A percentile compares a stretch with the other conserved stretches of the same genome.
Evolutionary conservation across 2,329 filamentous ascomycete genomes (phyloP).

Genomic region (Neonectria ditissima): DNA sequence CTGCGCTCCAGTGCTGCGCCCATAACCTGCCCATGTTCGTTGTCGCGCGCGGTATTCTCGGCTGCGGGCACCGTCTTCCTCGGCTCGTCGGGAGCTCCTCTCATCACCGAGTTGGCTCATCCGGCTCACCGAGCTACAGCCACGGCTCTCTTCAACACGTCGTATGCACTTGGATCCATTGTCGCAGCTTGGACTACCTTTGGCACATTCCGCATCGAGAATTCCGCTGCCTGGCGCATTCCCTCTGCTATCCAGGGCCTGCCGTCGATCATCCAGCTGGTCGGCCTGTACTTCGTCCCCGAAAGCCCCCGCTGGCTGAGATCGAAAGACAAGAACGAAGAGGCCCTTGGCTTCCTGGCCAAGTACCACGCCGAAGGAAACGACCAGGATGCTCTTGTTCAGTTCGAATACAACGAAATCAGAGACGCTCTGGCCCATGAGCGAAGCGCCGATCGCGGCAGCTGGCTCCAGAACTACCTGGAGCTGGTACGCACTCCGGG

Average conservation of each 20-base stretch:
- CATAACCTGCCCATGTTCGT: constrained; percentile 25
- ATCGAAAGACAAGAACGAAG: constrained; percentile 4
- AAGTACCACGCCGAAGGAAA: constrained; percentile 25
- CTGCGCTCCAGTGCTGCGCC: constrained; percentile 12
- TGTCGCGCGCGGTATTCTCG: constrained; percentile 16
- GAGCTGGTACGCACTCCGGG: constrained; percentile 17
- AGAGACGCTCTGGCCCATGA: not conserved
- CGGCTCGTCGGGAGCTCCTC: constrained; percentile 4
- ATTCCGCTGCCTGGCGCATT: constrained; percentile 20
- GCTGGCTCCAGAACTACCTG: constrained; percentile 18
- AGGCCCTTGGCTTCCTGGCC: constrained; percentile 16
- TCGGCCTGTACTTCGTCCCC: constrained; percentile 19
- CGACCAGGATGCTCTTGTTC: constrained; percentile 7
- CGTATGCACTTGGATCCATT: constrained; percentile 21
- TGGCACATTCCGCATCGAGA: constrained; percentile 20
- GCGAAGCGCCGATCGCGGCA: not conserved
- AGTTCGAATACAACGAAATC: constrained; percentile 24
- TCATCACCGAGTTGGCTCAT: constrained; percentile 22
- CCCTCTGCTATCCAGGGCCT: constrained; percentile 21
- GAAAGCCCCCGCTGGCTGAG: constrained; percentile 24
- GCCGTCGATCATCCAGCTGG: constrained; percentile 19
- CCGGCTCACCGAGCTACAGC: constrained; percentile 8
- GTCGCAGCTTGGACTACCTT: constrained; percentile 21
- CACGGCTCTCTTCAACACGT: constrained; percentile 21
- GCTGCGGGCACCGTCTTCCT: constrained; percentile 14